Conservation (phyloP, 768 basidiomycete species). For the Dentipellis fragilis region DNA sequence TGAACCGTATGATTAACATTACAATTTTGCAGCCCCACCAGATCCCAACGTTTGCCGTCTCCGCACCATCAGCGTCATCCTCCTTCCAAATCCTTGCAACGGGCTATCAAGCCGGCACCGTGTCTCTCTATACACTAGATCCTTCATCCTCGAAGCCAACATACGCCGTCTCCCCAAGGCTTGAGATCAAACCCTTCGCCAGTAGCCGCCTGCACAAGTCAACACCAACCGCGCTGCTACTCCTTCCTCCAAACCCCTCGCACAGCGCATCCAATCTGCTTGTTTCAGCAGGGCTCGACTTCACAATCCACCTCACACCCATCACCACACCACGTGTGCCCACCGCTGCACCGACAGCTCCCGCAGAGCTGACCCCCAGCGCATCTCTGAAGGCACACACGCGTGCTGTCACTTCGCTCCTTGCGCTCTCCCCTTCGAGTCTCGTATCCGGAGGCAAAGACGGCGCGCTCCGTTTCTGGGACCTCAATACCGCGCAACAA, state of each 20-base stretch:
- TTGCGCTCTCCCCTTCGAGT: not conserved
- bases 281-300: conserved; percentile 12
- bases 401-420: conserved; percentile 7
- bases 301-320: conserved; percentile 8
- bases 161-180: conserved; percentile 5
- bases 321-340: not conserved
- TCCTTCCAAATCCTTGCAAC: conserved; percentile 5
- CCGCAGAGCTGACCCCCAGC: conserved; percentile 5
- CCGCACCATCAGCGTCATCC: not conserved
- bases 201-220: conserved; percentile 9
- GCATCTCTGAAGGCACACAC: conserved; percentile 7
- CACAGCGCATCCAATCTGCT: conserved; percentile 1
- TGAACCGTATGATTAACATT: too few relatives aligned
- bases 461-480: conserved; percentile 12
- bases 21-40: conserved; percentile 7
- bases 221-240: conserved; percentile 10
- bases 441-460: conserved; percentile 10
- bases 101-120: conserved; percentile 10
- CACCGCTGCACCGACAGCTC: not conserved
- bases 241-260: conserved; percentile 2
- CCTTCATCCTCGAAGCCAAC: not conserved
- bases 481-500: conserved; percentile 5
- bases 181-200: conserved; percentile 1
- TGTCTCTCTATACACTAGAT: conserved; percentile 9
- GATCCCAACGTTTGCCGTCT: conserved; percentile 9